phyloP scores from a whole-genome alignment of 805 yeast genomes.

The Candida manassasensis region DNA sequence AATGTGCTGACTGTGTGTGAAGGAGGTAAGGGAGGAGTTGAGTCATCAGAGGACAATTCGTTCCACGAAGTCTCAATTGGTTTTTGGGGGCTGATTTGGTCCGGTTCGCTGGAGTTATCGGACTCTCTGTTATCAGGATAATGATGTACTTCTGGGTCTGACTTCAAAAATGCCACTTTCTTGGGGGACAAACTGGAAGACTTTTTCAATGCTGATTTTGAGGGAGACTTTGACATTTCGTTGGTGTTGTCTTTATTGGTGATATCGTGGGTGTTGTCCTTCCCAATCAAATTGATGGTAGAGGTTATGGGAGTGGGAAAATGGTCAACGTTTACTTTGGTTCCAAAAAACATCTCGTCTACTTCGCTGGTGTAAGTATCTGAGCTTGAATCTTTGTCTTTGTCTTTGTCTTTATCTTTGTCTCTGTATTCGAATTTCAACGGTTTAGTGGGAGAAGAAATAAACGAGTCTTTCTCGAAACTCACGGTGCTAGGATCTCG shows the following conservation, averaged over 20 bases:
- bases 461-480: constrained; percentile 11
- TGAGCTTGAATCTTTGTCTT: constrained; percentile 36
- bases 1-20: constrained; percentile 15
- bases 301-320: constrained; percentile 22
- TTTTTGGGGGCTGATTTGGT: background rate
- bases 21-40: constrained; percentile 29
- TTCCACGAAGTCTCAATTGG: constrained; percentile 18
- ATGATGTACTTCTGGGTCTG: constrained; percentile 29
- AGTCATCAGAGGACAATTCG: constrained; percentile 9
- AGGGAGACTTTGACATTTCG: constrained; percentile 22
- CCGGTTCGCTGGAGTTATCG: constrained; percentile 4
- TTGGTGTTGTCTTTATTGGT: background rate
- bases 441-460: constrained; percentile 30
- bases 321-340: constrained; percentile 17
- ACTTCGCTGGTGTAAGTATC: constrained; percentile 38
- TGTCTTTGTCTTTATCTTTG: constrained; percentile 10
- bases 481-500: constrained; percentile 7
- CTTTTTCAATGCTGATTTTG: constrained; percentile 36
- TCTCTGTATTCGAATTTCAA: constrained; percentile 22
- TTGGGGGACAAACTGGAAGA: constrained; percentile 29
- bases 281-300: constrained; percentile 10
- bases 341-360: constrained; percentile 11
- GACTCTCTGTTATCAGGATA: constrained; percentile 13
- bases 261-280: constrained; percentile 1
- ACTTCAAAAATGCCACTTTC: constrained; percentile 30